Evolutionary conservation across 192 early-diverging fungal species (phyloP), one percentile per base, ranked within the genome.

Genomic region (Helicostylum pulchrum): DNA sequence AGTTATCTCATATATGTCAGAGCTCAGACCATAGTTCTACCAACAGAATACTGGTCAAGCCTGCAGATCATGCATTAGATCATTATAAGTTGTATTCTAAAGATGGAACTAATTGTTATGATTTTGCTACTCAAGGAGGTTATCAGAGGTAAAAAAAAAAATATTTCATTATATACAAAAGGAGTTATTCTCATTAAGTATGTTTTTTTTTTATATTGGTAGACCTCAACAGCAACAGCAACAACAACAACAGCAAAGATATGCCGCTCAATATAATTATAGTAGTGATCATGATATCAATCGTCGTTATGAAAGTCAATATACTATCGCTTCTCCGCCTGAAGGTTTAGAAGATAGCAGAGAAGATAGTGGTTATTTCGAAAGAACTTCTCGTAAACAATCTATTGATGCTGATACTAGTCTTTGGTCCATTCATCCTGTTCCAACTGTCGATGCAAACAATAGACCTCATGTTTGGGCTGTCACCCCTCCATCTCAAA

Each of bases 1-100:
- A 64, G 9, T 23, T 64, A 42, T 32, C 50, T 53, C 62, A 64
- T 53, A 39, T 64, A 11, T 64, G 62, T n/a, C 62, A 51, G 23
- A 64, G 43, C 43, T 64, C 62, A 53, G 62, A 64, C 34, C 48
- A 51, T 26, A 53, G 49, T 10, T 64, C 62, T 31, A 64, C 48
- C 14, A 42, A 53, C 20, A 52, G 62, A 54, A 51, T 64, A 17
- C 19, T 64, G 23, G 62, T 64, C n/a, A 34, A 51, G 21, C 62
- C 51, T 50, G 17, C 49, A 20, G 61, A 62, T 20, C 34, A 56
- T 39, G 34, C 31, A 39, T 2, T 56, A 34, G 54, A 56, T 0
- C 5, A 56, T 36, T 56, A 56, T 39, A 56, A 34, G 11, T 30
- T 34, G 2, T 56, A 56, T 34, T 56, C 54, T 20, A 56, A 56